phyloP scores from a whole-genome alignment of 495 filamentous ascomycete genomes.

The Choiromyces venosus region DNA sequence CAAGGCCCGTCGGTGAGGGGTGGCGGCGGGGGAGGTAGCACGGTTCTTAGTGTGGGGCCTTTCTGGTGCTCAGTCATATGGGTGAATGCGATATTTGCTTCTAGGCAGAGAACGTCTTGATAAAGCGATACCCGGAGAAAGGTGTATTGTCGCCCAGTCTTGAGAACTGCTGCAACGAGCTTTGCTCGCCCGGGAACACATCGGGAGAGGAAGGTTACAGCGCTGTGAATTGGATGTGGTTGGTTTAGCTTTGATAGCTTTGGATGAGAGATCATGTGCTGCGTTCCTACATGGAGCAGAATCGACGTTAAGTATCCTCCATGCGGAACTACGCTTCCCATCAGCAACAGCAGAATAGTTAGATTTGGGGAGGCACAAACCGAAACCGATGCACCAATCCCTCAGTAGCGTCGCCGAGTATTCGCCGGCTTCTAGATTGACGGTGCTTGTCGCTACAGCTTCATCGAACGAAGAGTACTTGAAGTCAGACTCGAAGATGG shows the following conservation, averaged over 20 bases:
- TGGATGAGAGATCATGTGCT: conserved; percentile 51
- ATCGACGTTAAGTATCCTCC: conserved; percentile 63
- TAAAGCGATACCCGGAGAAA: conserved; percentile 63
- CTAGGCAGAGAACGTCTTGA: conserved; percentile 40
- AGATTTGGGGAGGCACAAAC: conserved; percentile 43
- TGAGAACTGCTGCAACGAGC: conserved; percentile 64
- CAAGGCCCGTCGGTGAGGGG: neutral
- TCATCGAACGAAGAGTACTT: conserved; percentile 48
- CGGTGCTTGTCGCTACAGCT: conserved; percentile 52
- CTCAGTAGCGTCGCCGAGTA: conserved; percentile 56
- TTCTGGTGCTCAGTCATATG: neutral
- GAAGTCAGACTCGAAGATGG: conserved; percentile 16
- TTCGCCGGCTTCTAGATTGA: conserved; percentile 51
- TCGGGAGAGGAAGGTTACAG: conserved; percentile 67
- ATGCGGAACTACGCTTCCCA: conserved; percentile 8
- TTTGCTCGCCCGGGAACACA: conserved; percentile 58
- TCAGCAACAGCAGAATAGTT: conserved; percentile 2
- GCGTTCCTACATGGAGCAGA: conserved; percentile 56
- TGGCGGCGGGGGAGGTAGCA: neutral
- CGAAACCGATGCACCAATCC: conserved; percentile 69
- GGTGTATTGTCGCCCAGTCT: conserved; percentile 65
- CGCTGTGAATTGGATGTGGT: conserved; percentile 57
- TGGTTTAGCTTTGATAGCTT: conserved; percentile 49
- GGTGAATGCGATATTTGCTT: conserved; percentile 11
- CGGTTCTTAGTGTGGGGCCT: neutral